Evolutionary conservation across 306 rosid species (phyloP).

Genomic region (Acacia melanoxylon): DNA sequence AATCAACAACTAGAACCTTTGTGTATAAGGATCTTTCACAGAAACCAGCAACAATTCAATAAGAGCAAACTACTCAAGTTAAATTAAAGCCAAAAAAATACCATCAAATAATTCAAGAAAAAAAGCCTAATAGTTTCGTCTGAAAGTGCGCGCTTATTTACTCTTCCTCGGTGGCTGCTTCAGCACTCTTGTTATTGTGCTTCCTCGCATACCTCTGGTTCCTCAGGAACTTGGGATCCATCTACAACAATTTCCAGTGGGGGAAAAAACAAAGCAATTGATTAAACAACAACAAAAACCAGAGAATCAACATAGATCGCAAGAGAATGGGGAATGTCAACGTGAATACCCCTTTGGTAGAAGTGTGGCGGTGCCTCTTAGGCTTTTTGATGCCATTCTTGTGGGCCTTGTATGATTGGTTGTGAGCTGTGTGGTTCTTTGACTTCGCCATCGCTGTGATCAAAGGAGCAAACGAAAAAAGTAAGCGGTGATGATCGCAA

Average conservation of each 20-base stretch:
- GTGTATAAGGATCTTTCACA: not conserved
- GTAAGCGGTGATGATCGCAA: not conserved
- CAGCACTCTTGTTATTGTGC: conserved; percentile 75
- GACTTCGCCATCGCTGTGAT: conserved; percentile 95
- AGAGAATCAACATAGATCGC: not conserved
- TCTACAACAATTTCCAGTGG: conserved; percentile 39
- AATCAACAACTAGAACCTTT: not conserved
- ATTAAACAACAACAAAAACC: not conserved
- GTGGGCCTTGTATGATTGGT: conserved; percentile 98
- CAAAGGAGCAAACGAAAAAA: not conserved
- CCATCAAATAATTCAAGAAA: not conserved
- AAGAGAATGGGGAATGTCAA: not conserved
- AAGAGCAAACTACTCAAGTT: conserved; percentile 1
- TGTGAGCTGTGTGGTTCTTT: conserved; percentile 99
- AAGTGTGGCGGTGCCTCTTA: conserved; percentile 88
- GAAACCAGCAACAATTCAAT: not conserved
- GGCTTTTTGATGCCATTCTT: conserved; percentile 97
- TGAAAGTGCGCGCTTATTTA: conserved; percentile 31
- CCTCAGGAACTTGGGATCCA: conserved; percentile 99
- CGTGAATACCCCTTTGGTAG: conserved; percentile 83
- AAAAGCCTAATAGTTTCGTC: conserved; percentile 25
- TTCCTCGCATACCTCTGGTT: conserved; percentile 99
- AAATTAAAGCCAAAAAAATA: not conserved
- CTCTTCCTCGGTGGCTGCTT: conserved; percentile 61
- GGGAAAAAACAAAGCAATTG: not conserved